phyloP scores from a whole-genome alignment of 129 eudicot species.

The Glebionis coronaria region DNA sequence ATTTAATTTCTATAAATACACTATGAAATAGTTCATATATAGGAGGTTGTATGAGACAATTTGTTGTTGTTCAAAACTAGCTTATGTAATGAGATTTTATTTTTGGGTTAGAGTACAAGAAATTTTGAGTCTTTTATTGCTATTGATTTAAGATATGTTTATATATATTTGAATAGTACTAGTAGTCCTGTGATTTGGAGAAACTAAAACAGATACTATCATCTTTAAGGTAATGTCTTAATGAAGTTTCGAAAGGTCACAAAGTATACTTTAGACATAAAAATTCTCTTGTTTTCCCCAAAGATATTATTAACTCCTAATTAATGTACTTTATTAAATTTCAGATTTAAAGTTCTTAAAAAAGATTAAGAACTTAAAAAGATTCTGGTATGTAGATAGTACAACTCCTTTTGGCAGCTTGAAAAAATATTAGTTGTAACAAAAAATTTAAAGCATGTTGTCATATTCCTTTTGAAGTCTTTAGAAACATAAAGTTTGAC shows the following conservation, averaged over 20 bases:
- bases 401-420: constrained; percentile 13
- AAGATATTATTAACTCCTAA: background rate
- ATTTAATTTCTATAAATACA: too few relatives aligned
- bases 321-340: background rate
- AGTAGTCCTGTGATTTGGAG: background rate
- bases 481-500: background rate
- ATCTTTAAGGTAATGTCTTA: constrained; percentile 5
- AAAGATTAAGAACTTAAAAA: background rate
- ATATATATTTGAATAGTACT: too few relatives aligned
- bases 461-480: background rate
- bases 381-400: constrained; percentile 21
- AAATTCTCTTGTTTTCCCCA: constrained; percentile 5
- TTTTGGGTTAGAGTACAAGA: too few relatives aligned
- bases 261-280: constrained; percentile 4
- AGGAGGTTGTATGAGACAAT: too few relatives aligned
- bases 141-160: too few relatives aligned
- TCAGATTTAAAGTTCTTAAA: background rate
- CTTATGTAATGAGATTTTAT: too few relatives aligned
- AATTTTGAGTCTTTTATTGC: too few relatives aligned
- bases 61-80: too few relatives aligned
- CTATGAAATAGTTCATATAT: too few relatives aligned
- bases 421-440: constrained; percentile 9
- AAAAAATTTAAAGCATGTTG: background rate
- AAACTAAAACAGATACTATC: background rate
- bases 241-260: constrained; percentile 2